Percentiles rank a stretch among this genome's conserved stretches.
Evolutionary conservation across 192 early-diverging fungal genomes (phyloP).

Genomic region (Coemansia reversa): DNA sequence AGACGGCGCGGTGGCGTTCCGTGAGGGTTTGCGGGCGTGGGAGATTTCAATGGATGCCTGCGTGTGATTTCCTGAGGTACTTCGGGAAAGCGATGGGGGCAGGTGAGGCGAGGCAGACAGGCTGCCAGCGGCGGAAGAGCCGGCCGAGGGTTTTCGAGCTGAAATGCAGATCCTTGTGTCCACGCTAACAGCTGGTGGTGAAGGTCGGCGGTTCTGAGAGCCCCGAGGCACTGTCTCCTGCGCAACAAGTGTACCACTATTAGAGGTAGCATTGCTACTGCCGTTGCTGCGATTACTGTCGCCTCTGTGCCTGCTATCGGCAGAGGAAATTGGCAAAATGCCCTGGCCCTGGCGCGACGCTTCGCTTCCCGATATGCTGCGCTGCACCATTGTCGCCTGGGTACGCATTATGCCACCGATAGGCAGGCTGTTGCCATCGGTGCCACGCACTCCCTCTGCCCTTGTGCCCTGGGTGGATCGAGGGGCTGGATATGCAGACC

Average conservation of each 20-base stretch:
- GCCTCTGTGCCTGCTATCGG: slow-evolving; percentile 1
- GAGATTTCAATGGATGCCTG: slow-evolving; percentile 5
- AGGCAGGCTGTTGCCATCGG: slow-evolving; percentile 20
- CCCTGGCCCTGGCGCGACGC: slow-evolving; percentile 18
- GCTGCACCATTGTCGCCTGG: slow-evolving; percentile 13
- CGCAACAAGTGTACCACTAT: slow-evolving; percentile 1
- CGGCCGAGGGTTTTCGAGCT: slow-evolving; percentile 25
- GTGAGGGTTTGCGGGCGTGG: slow-evolving; percentile 27
- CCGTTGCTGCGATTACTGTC: slow-evolving; percentile 11
- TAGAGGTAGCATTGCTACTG: neutral
- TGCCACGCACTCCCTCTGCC: slow-evolving; percentile 3
- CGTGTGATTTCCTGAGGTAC: slow-evolving; percentile 3
- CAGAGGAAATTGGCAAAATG: slow-evolving; percentile 14
- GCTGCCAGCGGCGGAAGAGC: neutral
- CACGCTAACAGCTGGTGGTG: slow-evolving; percentile 13
- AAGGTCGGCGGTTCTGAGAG: neutral
- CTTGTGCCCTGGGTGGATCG: slow-evolving; percentile 5
- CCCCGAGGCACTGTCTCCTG: neutral
- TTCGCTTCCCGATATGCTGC: slow-evolving; percentile 10
- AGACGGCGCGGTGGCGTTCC: slow-evolving; percentile 23
- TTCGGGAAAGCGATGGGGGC: slow-evolving; percentile 12
- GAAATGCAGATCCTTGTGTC: slow-evolving; percentile 45
- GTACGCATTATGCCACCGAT: slow-evolving; percentile 43
- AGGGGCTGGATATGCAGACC: slow-evolving; percentile 5
- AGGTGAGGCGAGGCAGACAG: slow-evolving; percentile 11